Evolutionary conservation across 306 rosid species (phyloP), one percentile per base, ranked within the genome.

Genomic region (Rosa rugosa): DNA sequence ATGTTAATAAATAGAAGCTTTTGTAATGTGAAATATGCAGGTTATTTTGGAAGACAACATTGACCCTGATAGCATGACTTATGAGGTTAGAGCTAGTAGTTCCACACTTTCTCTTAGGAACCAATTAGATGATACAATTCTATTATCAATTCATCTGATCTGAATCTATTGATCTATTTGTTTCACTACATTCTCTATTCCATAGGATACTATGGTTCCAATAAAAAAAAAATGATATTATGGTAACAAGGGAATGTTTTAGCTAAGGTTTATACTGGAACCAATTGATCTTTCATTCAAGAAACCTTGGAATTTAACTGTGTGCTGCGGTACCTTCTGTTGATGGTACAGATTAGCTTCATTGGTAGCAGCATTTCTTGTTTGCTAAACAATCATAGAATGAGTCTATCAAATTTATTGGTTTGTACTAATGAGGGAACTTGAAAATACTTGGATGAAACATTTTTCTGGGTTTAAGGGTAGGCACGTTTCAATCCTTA

Each of bases 11-110:
- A n/a, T n/a, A n/a, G n/a, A n/a, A n/a, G n/a, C n/a, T n/a, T n/a
- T n/a, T n/a, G n/a, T n/a, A n/a, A n/a, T n/a, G n/a, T n/a, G n/a
- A n/a, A n/a, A 75, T 69, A 38, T 85, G 86, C 93, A 96, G 99
- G 97, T 90, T 73, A 63, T 89, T 90, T 93, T 94, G 96, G 97
- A 96, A 83, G 99, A 96, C 81, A 91, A 80, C 74, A 72, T 93
- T 75, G 93, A 93, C 84, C 98, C 96, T 4, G 99, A 96, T 83
- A 87, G 82, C 89, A 91, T 96, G 99, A 86, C 96, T 83, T 93
- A 96, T 11, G 97, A 91, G 99, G 99, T 96, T 80, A 77, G 92
- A 75, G 51, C 74, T 47, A 70, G 71, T 31, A 59, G 46, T 77
- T 77, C 69, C 23, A 8, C 23, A 63, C 22, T 75, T n/a, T n/a